Percentiles rank a stretch among this genome's conserved stretches.
These are phyloP conservation scores for Talaromyces sp. DNA, from an alignment of 2,329 filamentous ascomycete species.

Conservation along the genomic window DNA sequence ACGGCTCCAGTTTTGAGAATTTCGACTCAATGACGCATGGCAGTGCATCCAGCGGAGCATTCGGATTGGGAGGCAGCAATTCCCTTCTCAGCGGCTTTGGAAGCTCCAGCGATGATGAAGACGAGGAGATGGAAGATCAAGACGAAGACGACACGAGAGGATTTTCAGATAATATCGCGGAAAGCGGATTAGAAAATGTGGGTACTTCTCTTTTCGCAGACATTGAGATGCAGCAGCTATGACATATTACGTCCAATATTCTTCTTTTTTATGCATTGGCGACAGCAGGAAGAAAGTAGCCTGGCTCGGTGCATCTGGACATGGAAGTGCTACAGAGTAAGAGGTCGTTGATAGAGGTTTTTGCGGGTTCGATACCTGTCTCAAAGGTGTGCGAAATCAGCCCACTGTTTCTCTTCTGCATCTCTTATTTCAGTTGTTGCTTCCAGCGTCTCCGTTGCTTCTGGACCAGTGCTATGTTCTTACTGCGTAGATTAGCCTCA, in stretches of 20 bases:
- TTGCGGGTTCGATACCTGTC: background rate
- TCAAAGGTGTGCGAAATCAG: slow-evolving; percentile 2
- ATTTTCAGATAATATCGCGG: slow-evolving; percentile 36
- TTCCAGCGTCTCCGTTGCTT: slow-evolving; percentile 9
- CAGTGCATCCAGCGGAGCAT: slow-evolving; percentile 63
- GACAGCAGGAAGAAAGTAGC: background rate
- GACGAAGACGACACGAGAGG: slow-evolving; percentile 57
- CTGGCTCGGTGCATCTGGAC: slow-evolving; percentile 2
- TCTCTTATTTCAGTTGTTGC: slow-evolving; percentile 14
- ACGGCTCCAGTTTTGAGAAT: slow-evolving; percentile 46
- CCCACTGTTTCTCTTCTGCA: slow-evolving; percentile 13
- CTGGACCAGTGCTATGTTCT: background rate
- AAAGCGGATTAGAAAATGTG: slow-evolving; percentile 59
- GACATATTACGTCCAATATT: slow-evolving; percentile 21
- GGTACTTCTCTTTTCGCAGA: slow-evolving; percentile 59
- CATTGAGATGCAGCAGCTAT: slow-evolving; percentile 57
- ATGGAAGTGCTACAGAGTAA: slow-evolving; percentile 19
- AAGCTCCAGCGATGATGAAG: slow-evolving; percentile 91
- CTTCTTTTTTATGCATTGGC: background rate
- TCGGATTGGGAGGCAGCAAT: slow-evolving; percentile 59
- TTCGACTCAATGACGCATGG: slow-evolving; percentile 65
- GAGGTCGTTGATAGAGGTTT: slow-evolving; percentile 13
- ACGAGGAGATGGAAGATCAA: slow-evolving; percentile 74
- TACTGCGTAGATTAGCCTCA: slow-evolving; percentile 2
- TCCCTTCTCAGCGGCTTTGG: slow-evolving; percentile 84